Evolutionary conservation across 2,329 filamentous ascomycete genomes (phyloP).

Genomic region (Tympanopsis confertula): DNA sequence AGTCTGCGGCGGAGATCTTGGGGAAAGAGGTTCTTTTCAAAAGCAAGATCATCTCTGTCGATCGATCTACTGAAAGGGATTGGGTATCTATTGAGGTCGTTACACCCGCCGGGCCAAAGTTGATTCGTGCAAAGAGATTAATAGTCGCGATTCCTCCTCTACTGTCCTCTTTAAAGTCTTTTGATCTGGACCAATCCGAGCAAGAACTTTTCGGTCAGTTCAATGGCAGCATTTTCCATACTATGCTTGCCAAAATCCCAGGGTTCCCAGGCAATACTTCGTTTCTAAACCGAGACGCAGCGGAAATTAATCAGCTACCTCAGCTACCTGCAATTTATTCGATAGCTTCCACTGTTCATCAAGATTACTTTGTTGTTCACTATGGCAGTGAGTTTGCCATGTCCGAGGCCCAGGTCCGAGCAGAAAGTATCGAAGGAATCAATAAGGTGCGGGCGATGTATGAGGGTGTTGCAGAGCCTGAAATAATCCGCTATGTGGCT

Average conservation of each 20-base stretch:
- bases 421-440: not conserved
- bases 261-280: slow-evolving; percentile 11
- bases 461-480: not conserved
- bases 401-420: not conserved
- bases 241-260: slow-evolving; percentile 15
- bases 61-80: slow-evolving; percentile 11
- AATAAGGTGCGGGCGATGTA: not conserved
- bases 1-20: slow-evolving; percentile 19
- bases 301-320: slow-evolving; percentile 2
- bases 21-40: slow-evolving; percentile 22
- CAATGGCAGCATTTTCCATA: slow-evolving; percentile 17
- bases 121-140: slow-evolving; percentile 19
- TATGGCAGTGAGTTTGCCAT: not conserved
- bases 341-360: not conserved
- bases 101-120: slow-evolving; percentile 10
- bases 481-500: not conserved
- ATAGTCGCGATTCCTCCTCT: slow-evolving; percentile 23
- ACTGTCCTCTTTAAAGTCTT: slow-evolving; percentile 14
- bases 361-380: not conserved
- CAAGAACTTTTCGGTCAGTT: slow-evolving; percentile 19
- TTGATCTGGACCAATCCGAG: slow-evolving; percentile 18
- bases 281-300: slow-evolving; percentile 13
- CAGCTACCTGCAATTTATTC: not conserved
- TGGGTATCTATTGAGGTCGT: slow-evolving; percentile 14
- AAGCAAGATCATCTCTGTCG: slow-evolving; percentile 16